Base-by-base conservation (phyloP, 306 rosid genomes). In the Pterocarpus macrocarpus region DNA sequence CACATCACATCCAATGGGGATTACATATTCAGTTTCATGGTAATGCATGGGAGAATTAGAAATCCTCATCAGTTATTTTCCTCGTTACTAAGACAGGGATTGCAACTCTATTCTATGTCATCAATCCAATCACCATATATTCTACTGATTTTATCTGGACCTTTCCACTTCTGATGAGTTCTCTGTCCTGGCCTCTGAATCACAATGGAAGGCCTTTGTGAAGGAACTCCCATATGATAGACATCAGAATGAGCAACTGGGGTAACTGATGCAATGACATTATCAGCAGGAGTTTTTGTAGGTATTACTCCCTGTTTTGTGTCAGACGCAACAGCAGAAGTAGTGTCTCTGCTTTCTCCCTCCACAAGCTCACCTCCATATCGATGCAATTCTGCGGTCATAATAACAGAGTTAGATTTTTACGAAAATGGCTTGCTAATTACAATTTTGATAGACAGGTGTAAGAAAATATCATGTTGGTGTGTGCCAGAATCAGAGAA, bases 61-160 rank as follows among this genome's bases (percentile, higher is more conserved):
- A 73, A 80, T 81, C 61, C 78, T 71, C 22, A 4, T 50, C 50
- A 30, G 81, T 74, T 43, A 43, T 43, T 43, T 43, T 43, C 8
- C 47, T 5, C 8, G 70, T 75, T 85, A 68, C 79, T 71, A 35
- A 73, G 70, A 62, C 5, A 2, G 45, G 43, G 76, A 81, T 83
- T 16, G 13, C 47, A 5, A 69, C 45, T 33, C 86, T 89, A 96
- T 87, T 96, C 99, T 11, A 88, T 43, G 47, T 43, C 47, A 2
- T 96, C 99, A 13, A 96, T 92, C 99, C 99, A 96, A 79, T 96
- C 99, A 33, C 99, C 99, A 30, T 96, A 96, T 88, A 96, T 96
- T 90, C 94, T 82, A 85, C 99, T 96, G 87, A 96, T 96, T 91
- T 96, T 96, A 85, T 96, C 99, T 0, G 99, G 99, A 74, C 99